Evolutionary conservation across 2,329 filamentous ascomycete genomes (phyloP), one percentile per base, ranked within the genome.

Genomic region (Grosmannia penicillata): DNA sequence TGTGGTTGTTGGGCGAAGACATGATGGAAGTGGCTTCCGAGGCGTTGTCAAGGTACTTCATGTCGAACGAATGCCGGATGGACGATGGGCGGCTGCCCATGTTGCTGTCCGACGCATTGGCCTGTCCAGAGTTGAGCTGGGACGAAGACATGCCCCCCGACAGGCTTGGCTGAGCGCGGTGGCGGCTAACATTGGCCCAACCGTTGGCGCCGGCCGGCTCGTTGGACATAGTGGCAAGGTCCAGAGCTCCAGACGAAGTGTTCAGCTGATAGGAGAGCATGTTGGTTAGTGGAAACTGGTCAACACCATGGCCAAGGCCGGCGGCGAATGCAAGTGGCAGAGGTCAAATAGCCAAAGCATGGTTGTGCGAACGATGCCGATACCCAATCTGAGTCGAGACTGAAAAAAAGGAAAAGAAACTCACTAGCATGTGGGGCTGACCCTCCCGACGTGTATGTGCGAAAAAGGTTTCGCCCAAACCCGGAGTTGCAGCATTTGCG

Each of bases 401-500:
- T n/a, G 29, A 23, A 34, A 39, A 23, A 33, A 28, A 29, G 22
- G 13, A 28, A 31, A 19, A 17, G 41, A 36, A 40, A 37, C 25
- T 8, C 15, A 62, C 56, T 62, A 63, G 70, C 61, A 57, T 51
- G 40, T 54, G 58, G 34, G 56, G 49, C 47, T 60, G 62, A 19
- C 53, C 63, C 38, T 72, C 68, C 46, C 77, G 75, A 39, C 80
- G 74, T 51, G 83, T 74, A 46, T 91, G 70, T 44, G 89, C 87
- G 23, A 87, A 86, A 51, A 95, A 96, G 52, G 77, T 80, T 56
- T 94, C 84, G 51, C 93, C 81, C 36, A 34, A n/a, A n/a, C n/a
- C n/a, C n/a, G n/a, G 33, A 23, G 31, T 33, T 4, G 30, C 10
- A 19, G 37, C 31, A 15, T 30, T 32, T 7, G 74, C 77, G 46